phyloP scores from a whole-genome alignment of 345 rosid genomes.

The Arabis alpina region DNA sequence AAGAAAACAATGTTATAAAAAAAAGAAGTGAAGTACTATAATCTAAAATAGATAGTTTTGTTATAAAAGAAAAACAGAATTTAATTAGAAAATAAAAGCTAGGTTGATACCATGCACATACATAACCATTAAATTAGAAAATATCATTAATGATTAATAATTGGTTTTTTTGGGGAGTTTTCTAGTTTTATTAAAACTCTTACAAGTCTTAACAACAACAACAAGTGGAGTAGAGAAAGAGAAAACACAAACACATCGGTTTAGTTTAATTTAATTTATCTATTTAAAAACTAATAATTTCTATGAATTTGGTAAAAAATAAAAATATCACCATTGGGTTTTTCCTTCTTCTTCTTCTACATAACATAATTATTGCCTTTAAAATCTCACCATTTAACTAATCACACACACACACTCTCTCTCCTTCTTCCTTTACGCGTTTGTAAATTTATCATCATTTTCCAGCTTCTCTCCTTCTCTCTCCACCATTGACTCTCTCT shows the following conservation, averaged over 20 bases:
- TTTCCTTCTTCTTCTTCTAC: slow-evolving; percentile 16
- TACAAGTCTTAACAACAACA: slow-evolving; percentile 14
- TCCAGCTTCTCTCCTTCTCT: slow-evolving; percentile 27
- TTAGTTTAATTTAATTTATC: neutral
- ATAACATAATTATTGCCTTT: slow-evolving; percentile 34
- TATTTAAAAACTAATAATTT: neutral
- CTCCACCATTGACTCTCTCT: slow-evolving; percentile 38
- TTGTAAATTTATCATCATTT: slow-evolving; percentile 35
- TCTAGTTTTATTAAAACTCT: neutral
- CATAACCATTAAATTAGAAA: neutral
- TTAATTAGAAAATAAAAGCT: neutral
- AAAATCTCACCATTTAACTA: slow-evolving; percentile 40
- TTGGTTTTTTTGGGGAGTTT: slow-evolving; percentile 3
- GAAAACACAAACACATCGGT: slow-evolving; percentile 22
- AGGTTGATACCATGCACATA: slow-evolving; percentile 17
- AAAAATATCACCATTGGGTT: slow-evolving; percentile 23
- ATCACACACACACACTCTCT: slow-evolving; percentile 31
- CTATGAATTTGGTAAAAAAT: slow-evolving; percentile 24
- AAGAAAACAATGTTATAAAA: too few species aligned
- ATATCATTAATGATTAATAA: slow-evolving; percentile 22
- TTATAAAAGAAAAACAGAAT: too few species aligned
- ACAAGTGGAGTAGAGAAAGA: slow-evolving; percentile 30
- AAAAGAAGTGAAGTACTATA: too few species aligned
- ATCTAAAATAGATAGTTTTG: too few species aligned
- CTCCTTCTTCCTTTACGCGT: slow-evolving; percentile 51